These are phyloP conservation scores for Alternaria sp. DNA, from an alignment of 2,329 filamentous ascomycete genomes.

Conservation along the genomic window DNA sequence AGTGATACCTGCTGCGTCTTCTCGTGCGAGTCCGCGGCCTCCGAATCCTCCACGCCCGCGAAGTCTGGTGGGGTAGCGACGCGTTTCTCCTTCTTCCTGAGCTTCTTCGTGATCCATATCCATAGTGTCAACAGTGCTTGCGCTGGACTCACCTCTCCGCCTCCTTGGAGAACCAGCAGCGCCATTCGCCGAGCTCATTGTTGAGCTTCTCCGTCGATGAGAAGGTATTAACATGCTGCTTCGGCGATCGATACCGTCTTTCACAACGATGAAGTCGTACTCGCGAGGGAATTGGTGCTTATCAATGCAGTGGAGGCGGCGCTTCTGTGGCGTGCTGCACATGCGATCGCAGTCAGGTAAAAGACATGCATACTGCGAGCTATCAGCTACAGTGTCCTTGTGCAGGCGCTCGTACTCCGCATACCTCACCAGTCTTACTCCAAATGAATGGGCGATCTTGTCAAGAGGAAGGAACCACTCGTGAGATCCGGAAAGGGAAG, in stretches of 20 bases:
- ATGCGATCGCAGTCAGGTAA: conserved; percentile 85
- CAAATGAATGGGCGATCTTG: background rate
- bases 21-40: conserved; percentile 19
- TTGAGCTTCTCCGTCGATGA: conserved; percentile 43
- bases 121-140: conserved; percentile 29
- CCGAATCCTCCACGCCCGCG: conserved; percentile 42
- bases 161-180: conserved; percentile 8
- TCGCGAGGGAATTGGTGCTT: conserved; percentile 86
- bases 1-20: background rate
- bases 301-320: conserved; percentile 87
- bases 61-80: conserved; percentile 29
- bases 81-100: conserved; percentile 13
- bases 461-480: background rate
- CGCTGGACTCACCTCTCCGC: conserved; percentile 26
- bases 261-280: conserved; percentile 67
- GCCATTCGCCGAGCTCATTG: conserved; percentile 22
- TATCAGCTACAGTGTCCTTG: conserved; percentile 14
- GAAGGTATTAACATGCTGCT: conserved; percentile 72
- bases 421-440: background rate
- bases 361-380: conserved; percentile 78
- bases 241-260: conserved; percentile 86
- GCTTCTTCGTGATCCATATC: conserved; percentile 23
- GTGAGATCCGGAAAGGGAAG: background rate
- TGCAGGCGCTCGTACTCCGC: conserved; percentile 10
- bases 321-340: conserved; percentile 82